phyloP scores from a whole-genome alignment of 495 filamentous ascomycete species.

The Bathelium albidoporum region DNA sequence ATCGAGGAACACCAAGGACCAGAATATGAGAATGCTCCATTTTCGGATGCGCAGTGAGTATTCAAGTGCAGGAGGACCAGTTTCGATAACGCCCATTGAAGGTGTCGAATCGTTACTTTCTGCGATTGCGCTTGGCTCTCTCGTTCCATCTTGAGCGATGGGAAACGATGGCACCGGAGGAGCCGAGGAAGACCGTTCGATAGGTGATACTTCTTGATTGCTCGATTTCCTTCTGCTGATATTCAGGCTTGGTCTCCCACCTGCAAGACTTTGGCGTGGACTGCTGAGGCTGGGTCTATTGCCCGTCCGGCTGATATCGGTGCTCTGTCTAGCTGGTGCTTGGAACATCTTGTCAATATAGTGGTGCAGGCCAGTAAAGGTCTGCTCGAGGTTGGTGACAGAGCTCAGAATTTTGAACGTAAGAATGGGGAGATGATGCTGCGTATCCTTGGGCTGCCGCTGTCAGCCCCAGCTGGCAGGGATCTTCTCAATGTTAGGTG shows the following conservation, averaged over 20 bases:
- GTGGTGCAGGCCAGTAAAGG: background rate
- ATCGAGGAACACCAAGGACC: constrained; percentile 47
- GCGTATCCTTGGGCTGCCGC: background rate
- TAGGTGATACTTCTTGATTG: background rate
- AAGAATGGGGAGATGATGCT: background rate
- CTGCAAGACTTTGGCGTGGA: background rate
- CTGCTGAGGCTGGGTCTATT: background rate
- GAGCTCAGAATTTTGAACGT: background rate
- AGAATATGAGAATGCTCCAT: constrained; percentile 47
- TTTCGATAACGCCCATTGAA: constrained; percentile 18
- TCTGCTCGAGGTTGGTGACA: background rate
- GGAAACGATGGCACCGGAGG: background rate
- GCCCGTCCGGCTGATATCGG: background rate
- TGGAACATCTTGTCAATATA: background rate
- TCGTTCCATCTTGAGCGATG: background rate
- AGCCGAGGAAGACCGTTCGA: background rate
- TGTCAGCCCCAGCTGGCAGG: background rate
- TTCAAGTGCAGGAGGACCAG: constrained; percentile 43
- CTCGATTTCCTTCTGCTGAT: constrained; percentile 2
- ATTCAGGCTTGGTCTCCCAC: background rate
- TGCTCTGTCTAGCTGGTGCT: constrained; percentile 3
- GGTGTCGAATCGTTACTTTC: background rate
- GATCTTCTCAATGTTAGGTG: background rate
- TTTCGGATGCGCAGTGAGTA: constrained; percentile 47
- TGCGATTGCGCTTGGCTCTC: background rate